Conservation (phyloP, 2,329 filamentous ascomycete species). For the Thyridium curvatum region DNA sequence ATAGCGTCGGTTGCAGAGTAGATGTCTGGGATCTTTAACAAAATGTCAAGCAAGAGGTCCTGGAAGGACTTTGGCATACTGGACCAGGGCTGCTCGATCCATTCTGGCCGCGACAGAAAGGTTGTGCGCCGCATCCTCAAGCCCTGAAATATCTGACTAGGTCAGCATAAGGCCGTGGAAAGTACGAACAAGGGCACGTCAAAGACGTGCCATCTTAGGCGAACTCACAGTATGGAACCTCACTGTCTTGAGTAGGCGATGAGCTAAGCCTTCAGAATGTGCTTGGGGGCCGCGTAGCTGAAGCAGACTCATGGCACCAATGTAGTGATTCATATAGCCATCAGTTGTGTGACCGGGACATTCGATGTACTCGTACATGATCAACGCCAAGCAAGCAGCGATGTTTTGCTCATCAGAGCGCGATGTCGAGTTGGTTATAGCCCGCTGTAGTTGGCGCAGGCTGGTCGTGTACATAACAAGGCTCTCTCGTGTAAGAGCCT, state of each 20-base stretch:
- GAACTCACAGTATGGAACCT: conserved; percentile 11
- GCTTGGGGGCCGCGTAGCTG: conserved; percentile 11
- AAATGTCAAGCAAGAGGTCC: conserved; percentile 12
- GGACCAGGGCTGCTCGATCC: conserved; percentile 11
- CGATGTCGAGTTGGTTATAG: conserved; percentile 5
- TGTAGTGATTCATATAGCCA: conserved; percentile 12
- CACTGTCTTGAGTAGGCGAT: conserved; percentile 12
- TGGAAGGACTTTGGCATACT: conserved; percentile 8
- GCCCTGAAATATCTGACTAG: conserved; percentile 9
- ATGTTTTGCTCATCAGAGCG: conserved; percentile 9
- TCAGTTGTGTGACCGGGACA: conserved; percentile 6
- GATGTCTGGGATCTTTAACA: conserved; percentile 9
- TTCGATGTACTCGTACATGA: conserved; percentile 14
- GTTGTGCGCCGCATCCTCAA: conserved; percentile 6
- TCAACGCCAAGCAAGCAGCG: conserved; percentile 11
- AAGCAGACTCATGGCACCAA: conserved; percentile 12
- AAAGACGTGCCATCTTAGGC: too few species aligned
- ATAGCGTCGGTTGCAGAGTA: conserved; percentile 7
- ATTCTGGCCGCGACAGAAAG: conserved; percentile 10
- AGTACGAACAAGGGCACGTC: neutral
- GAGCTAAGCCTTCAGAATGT: conserved; percentile 8
- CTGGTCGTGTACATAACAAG: conserved; percentile 8
- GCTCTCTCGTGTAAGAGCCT: conserved; percentile 9
- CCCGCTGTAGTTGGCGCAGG: conserved; percentile 7
- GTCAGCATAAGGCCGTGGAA: too few species aligned